Evolutionary conservation across 176 grass and related monocot species (phyloP).

Genomic region (Olyra latifolia): DNA sequence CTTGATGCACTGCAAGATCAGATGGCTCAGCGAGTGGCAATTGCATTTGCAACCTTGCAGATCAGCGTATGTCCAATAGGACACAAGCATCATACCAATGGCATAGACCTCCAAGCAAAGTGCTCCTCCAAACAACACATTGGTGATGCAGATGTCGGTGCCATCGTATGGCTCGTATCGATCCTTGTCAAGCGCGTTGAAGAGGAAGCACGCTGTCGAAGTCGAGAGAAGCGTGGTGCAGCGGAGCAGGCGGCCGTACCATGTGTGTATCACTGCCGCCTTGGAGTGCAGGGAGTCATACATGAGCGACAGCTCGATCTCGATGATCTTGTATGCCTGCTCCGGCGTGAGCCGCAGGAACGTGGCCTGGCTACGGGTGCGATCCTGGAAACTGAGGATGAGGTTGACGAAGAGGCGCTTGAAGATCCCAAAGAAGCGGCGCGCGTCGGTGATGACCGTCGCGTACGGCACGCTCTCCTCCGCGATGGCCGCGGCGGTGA

Average conservation of each 20-base stretch:
- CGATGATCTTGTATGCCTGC: constrained; percentile 43
- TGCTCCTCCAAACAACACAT: constrained; percentile 36
- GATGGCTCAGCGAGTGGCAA: not conserved
- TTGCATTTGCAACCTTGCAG: constrained; percentile 9
- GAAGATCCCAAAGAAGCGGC: constrained; percentile 53
- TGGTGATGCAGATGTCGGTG: constrained; percentile 38
- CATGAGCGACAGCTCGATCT: constrained; percentile 51
- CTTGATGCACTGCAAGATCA: constrained; percentile 21
- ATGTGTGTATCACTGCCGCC: constrained; percentile 41
- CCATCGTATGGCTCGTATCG: not conserved
- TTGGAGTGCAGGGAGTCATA: constrained; percentile 43
- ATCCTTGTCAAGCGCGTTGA: constrained; percentile 24
- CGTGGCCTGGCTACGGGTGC: constrained; percentile 35
- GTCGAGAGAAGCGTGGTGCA: constrained; percentile 26
- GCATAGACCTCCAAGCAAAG: constrained; percentile 41
- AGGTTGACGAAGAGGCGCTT: constrained; percentile 53
- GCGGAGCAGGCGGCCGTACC: constrained; percentile 44
- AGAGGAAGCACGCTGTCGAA: constrained; percentile 31
- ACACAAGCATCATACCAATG: constrained; percentile 44
- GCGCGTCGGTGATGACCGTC: constrained; percentile 36
- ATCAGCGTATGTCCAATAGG: constrained; percentile 44
- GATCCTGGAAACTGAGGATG: constrained; percentile 58
- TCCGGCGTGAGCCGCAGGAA: constrained; percentile 37
- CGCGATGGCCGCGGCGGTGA: not conserved
- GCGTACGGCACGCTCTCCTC: constrained; percentile 22